Base-by-base conservation (phyloP, 129 eudicot species). In the Sambucus nigra region DNA sequence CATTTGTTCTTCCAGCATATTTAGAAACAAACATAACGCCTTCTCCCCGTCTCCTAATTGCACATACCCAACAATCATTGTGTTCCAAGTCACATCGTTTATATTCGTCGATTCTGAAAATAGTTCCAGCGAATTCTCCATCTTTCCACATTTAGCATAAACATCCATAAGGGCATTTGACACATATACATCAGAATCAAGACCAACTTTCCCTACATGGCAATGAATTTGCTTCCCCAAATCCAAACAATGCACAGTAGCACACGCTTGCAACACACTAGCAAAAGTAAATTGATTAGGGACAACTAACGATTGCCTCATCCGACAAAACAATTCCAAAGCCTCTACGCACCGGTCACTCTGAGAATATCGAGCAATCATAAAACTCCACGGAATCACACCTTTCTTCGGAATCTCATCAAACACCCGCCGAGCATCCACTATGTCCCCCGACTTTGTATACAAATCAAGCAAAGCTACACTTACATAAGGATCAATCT, bases 71-170 rank as follows among this genome's bases (percentile, higher is more conserved):
- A 86, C 95, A 67, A 86, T 81, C 40, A 82, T 23, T 11, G 85
- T 86, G 73, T 86, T 86, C 95, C 95, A 86, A 12, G 95, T 75
- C 48, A 82, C 84, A 51, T 82, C 95, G 20, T 73, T 86, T 44
- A 26, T 73, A 63, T 76, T 72, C 29, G 33, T 46, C 0, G 76
- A 70, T 49, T 61, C 75, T 44, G 42, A 51, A 47, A 86, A 86
- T 20, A 86, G 65, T 23, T 66, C 56, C 56, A 51, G 56, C 0
- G 93, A 78, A 27, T 66, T 59, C 52, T 70, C 68, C 63, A 86
- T 76, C 20, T 50, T 54, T 41, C 87, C 95, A 68, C 92, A 81
- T 66, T 86, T 86, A 8, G 87, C 87, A 59, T 86, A 86, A 51
- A 81, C 87, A 60, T 81, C 95, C 77, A 82, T 78, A 62, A 86